Percentiles rank a stretch among this genome's conserved stretches.
Conservation (phyloP, 202 grass and related monocot genomes). For the Alloteropsis angusta region DNA sequence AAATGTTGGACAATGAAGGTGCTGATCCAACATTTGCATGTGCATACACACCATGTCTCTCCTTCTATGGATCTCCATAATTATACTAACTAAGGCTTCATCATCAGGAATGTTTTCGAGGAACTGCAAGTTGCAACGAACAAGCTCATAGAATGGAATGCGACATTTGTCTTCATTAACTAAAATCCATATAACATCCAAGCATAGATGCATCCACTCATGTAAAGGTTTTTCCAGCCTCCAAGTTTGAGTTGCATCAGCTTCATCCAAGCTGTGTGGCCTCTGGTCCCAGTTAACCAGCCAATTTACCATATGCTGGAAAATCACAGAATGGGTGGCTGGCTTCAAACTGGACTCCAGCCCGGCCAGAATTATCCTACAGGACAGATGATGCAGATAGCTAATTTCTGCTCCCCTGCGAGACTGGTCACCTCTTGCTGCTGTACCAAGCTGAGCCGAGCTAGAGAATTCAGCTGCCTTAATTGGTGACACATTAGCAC, state of each 20-base stretch:
- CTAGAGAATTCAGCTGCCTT: slow-evolving; percentile 57
- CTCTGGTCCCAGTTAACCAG: slow-evolving; percentile 81
- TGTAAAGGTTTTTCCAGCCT: slow-evolving; percentile 74
- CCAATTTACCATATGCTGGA: slow-evolving; percentile 83
- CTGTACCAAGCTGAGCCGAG: slow-evolving; percentile 36
- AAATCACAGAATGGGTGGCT: slow-evolving; percentile 72
- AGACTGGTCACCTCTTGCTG: slow-evolving; percentile 39
- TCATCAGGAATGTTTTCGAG: slow-evolving; percentile 95
- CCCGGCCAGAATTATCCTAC: slow-evolving; percentile 70
- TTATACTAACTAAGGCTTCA: slow-evolving; percentile 79
- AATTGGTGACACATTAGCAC: slow-evolving; percentile 57
- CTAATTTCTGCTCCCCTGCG: slow-evolving; percentile 38
- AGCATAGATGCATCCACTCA: slow-evolving; percentile 91
- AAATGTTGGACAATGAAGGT: slow-evolving; percentile 94
- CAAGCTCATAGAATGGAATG: slow-evolving; percentile 94
- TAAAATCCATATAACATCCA: slow-evolving; percentile 86
- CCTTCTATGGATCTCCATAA: slow-evolving; percentile 95
- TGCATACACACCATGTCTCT: slow-evolving; percentile 97
- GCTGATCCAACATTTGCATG: slow-evolving; percentile 99
- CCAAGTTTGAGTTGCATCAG: slow-evolving; percentile 29
- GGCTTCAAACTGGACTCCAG: slow-evolving; percentile 75
- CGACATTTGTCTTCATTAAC: slow-evolving; percentile 78
- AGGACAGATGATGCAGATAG: slow-evolving; percentile 71
- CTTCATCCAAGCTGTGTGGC: slow-evolving; percentile 34
- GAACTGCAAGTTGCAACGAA: slow-evolving; percentile 73